These are phyloP conservation scores for Centella asiatica DNA, from an alignment of 129 eudicot species.

Conservation along the genomic window DNA sequence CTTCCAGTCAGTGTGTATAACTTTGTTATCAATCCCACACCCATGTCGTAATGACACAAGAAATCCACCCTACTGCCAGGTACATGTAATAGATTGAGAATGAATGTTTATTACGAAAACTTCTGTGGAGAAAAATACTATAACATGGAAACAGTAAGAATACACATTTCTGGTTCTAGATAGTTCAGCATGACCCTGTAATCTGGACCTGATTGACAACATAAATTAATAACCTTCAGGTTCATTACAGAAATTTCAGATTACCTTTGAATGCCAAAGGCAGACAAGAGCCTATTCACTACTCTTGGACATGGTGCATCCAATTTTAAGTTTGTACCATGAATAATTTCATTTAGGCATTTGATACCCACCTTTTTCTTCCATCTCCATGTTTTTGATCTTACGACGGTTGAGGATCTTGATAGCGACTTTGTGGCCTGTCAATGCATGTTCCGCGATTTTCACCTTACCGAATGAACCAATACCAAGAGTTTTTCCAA, in stretches of 20 bases:
- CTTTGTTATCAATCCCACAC: too few relatives aligned
- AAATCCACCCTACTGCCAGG: too few relatives aligned
- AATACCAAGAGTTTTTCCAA: slow-evolving; percentile 93
- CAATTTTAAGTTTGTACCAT: background rate
- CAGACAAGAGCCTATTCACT: background rate
- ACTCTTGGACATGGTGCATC: background rate
- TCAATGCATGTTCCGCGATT: slow-evolving; percentile 77
- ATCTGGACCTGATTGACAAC: background rate
- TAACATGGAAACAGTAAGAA: background rate
- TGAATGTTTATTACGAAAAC: background rate
- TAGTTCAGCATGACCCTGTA: background rate
- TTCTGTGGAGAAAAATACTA: background rate
- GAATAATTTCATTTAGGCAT: too few relatives aligned
- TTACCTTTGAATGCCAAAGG: background rate
- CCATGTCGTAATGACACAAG: too few relatives aligned
- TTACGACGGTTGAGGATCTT: slow-evolving; percentile 94
- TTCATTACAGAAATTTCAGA: background rate
- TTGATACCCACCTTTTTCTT: slow-evolving; percentile 64
- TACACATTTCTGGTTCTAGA: background rate
- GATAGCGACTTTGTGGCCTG: slow-evolving; percentile 93
- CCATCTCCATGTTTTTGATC: slow-evolving; percentile 96
- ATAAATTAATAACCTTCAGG: background rate
- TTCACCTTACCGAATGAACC: slow-evolving; percentile 97
- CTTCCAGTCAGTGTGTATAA: too few relatives aligned
- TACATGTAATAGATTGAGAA: background rate